Base-by-base conservation (phyloP, 345 rosid species). In the Lepidium didymum region DNA sequence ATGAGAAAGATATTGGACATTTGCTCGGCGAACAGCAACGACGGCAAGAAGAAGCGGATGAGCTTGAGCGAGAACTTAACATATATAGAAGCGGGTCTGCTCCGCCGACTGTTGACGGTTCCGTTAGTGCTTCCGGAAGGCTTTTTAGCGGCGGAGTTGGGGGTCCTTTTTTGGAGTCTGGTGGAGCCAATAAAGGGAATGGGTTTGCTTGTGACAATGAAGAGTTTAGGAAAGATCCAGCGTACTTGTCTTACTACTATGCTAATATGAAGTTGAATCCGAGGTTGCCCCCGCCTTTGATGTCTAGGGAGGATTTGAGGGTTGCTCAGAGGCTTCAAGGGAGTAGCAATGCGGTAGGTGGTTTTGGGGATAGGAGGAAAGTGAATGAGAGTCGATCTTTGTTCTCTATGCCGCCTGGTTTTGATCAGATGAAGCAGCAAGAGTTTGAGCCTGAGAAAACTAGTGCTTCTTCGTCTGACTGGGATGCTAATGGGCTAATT, bases 251-350 rank as follows among this genome's bases (percentile, higher is more conserved):
- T 0, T 92, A 89, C 56, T 90, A 88, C 71, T 85, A 85, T 82
- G 82, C 87, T 2, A 85, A 88, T 74, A 86, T 84, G 74, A 90
- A 90, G 72, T 70, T 89, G 74, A 92, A 92, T 70, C 98, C 98
- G 8, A 86, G 98, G 80, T 85, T 92, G 38, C 96, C 98, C 1
- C 96, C 96, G 36, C 98, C 98, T 63, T 75, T 92, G 72, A 73
- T 85, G 57, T 89, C 98, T 10, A 86, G 85, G 72, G 97, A 87
- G 81, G 97, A 91, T 76, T 84, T 88, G 90, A 89, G 84, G 70
- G 86, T 79, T 75, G 75, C 92, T 10, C 98, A 92, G 74, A 86
- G 92, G 76, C 67, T 89, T 71, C 82, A 86, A 59, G 87, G 89
- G 21, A 85, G 82, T 36, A 81, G 77, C 62, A 70, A 88, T 0